Evolutionary conservation across 352 stramenopile genomes (phyloP).

Genomic region (Sclerospora graminicola): DNA sequence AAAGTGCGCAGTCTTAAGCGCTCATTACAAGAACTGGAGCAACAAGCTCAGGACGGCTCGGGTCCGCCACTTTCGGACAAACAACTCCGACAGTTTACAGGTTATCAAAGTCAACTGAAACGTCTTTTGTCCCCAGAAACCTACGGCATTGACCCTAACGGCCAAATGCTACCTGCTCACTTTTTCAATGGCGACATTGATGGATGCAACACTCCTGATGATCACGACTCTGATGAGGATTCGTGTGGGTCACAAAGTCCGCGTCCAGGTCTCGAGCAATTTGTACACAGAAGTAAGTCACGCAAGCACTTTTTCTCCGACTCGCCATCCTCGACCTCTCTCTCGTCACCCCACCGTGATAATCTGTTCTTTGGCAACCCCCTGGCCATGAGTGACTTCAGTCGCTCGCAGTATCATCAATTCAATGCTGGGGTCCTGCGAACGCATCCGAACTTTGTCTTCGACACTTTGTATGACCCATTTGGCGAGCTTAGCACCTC

Average conservation of each 20-base stretch:
- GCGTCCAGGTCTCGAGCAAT: conserved; percentile 14
- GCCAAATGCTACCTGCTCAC: conserved; percentile 28
- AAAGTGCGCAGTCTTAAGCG: conserved; percentile 67
- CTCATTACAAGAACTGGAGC: conserved; percentile 53
- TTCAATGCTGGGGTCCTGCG: conserved; percentile 13
- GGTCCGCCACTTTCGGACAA: conserved; percentile 57
- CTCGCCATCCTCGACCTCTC: conserved; percentile 28
- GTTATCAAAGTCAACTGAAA: conserved; percentile 66
- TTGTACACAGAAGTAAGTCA: conserved; percentile 25
- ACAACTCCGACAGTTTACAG: conserved; percentile 51
- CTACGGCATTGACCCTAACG: conserved; percentile 68
- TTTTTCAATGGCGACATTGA: conserved; percentile 27
- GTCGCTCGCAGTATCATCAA: conserved; percentile 16
- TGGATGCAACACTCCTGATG: conserved; percentile 21
- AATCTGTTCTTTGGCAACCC: conserved; percentile 25
- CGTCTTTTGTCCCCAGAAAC: conserved; percentile 69
- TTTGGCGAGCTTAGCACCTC: conserved; percentile 29
- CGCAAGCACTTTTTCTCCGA: conserved; percentile 36
- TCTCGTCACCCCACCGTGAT: conserved; percentile 22
- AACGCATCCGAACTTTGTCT: conserved; percentile 17
- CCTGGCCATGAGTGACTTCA: conserved; percentile 19
- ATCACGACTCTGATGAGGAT: conserved; percentile 52
- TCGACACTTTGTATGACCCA: conserved; percentile 33
- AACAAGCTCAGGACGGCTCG: conserved; percentile 34
- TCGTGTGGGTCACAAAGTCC: conserved; percentile 31